These are phyloP conservation scores for Xylaria acuta DNA, from an alignment of 495 filamentous ascomycete genomes.

Conservation along the genomic window DNA sequence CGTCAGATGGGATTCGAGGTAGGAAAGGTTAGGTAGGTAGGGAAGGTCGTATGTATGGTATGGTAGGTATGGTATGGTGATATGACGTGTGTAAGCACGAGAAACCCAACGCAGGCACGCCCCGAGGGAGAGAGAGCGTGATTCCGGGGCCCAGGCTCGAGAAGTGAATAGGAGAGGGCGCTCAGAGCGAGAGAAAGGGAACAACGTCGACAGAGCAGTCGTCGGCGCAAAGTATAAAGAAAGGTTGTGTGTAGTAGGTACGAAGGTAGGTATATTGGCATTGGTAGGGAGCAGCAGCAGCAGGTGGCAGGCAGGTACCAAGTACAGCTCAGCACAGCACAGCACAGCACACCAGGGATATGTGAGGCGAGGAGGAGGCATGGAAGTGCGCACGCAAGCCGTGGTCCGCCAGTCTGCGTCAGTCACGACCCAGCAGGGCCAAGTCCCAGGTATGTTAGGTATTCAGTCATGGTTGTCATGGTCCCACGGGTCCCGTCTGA, in stretches of 20 bases:
- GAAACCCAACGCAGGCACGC: slow-evolving; percentile 9
- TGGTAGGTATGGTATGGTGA: slow-evolving; percentile 1
- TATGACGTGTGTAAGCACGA: slow-evolving; percentile 18
- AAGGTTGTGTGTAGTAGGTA: neutral
- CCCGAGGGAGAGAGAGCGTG: neutral
- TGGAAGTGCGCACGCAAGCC: slow-evolving; percentile 20
- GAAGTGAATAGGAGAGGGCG: neutral
- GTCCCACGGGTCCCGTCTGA: slow-evolving; percentile 5
- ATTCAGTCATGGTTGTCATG: slow-evolving; percentile 4
- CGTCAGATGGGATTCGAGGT: neutral
- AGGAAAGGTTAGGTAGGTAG: neutral
- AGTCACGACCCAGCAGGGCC: slow-evolving; percentile 13
- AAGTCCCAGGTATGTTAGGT: no score
- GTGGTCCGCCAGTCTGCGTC: neutral
- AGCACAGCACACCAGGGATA: neutral
- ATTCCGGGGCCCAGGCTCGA: neutral
- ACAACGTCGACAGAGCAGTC: neutral
- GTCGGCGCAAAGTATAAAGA: slow-evolving; percentile 1
- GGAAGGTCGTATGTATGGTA: neutral
- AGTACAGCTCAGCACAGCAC: neutral
- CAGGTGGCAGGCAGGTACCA: slow-evolving; percentile 4
- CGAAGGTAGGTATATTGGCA: neutral
- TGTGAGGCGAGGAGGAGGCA: slow-evolving; percentile 11
- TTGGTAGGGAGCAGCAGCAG: slow-evolving; percentile 9
- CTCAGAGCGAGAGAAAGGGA: slow-evolving; percentile 6